A percentile compares a stretch with the other conserved stretches of the same genome.
Evolutionary conservation across 169 alveolate genomes (phyloP).

Genomic region (Plasmodium relictum): DNA sequence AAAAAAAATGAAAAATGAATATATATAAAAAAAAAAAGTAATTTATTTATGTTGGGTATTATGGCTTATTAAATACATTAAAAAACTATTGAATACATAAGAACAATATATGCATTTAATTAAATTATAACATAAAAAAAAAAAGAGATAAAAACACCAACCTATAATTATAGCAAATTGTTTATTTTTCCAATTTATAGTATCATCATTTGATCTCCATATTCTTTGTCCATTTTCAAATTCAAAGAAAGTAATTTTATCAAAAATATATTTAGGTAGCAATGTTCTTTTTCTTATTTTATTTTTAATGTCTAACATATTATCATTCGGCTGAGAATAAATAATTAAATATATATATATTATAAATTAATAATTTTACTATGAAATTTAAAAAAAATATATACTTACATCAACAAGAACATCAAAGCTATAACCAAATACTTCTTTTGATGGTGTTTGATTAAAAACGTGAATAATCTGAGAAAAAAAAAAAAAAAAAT

Average conservation of each 20-base stretch:
- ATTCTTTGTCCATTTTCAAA: slow-evolving; percentile 76
- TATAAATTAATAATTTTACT: not conserved
- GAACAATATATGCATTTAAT: not conserved
- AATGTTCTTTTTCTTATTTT: slow-evolving; percentile 67
- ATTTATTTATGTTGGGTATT: not conserved
- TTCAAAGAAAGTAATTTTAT: slow-evolving; percentile 72
- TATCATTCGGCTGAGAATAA: slow-evolving; percentile 62
- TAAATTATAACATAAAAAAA: not conserved
- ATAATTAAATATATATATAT: slow-evolving; percentile 1
- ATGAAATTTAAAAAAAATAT: not conserved
- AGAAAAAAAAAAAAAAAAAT: slow-evolving; percentile 1
- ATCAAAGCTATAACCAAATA: slow-evolving; percentile 74
- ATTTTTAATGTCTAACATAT: slow-evolving; percentile 62
- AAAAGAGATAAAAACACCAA: not conserved
- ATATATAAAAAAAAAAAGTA: no score
- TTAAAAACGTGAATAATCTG: slow-evolving; percentile 74
- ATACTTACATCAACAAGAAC: slow-evolving; percentile 67
- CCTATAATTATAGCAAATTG: slow-evolving; percentile 66
- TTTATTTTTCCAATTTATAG: slow-evolving; percentile 73
- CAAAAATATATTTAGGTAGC: slow-evolving; percentile 71
- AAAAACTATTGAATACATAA: not conserved
- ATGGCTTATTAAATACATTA: no score
- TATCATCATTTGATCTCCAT: slow-evolving; percentile 76
- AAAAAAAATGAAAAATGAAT: not conserved
- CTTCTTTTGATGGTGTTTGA: slow-evolving; percentile 75